A percentile compares a stretch with the other conserved stretches of the same genome.
phyloP scores from a whole-genome alignment of 2,329 filamentous ascomycete genomes.

The Beauveria asiatica region DNA sequence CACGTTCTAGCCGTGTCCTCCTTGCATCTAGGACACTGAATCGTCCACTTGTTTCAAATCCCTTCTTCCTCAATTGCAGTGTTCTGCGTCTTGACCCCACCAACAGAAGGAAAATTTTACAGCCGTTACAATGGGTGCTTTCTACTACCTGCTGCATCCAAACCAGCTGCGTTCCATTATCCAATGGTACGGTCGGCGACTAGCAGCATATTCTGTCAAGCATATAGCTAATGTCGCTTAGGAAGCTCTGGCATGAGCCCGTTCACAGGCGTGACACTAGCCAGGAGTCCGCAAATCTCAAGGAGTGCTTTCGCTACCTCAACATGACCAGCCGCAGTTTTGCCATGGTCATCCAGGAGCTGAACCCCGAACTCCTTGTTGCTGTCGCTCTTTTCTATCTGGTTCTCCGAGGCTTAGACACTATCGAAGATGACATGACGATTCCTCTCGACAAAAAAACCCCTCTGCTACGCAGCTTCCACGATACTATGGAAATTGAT shows the following conservation, averaged over 20 bases:
- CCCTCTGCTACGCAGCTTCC: conserved; percentile 74
- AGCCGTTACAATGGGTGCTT: conserved; percentile 45
- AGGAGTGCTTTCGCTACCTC: conserved; percentile 79
- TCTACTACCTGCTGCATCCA: conserved; percentile 70
- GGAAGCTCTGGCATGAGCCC: conserved; percentile 95
- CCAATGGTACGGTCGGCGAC: conserved; percentile 62
- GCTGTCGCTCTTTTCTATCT: conserved; percentile 91
- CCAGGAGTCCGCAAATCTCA: conserved; percentile 66
- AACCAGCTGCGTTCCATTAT: conserved; percentile 72
- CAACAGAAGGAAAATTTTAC: not conserved
- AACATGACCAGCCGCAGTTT: conserved; percentile 90
- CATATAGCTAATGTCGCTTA: conserved; percentile 28
- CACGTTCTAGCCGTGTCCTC: not conserved
- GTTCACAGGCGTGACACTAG: conserved; percentile 73
- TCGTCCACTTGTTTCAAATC: not conserved
- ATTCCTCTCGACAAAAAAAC: conserved; percentile 75
- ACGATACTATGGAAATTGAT: conserved; percentile 67
- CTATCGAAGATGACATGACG: conserved; percentile 98
- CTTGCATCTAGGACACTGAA: not conserved
- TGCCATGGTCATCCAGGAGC: conserved; percentile 83
- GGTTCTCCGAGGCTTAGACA: conserved; percentile 83
- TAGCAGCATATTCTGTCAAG: not conserved
- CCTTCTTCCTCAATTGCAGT: not conserved
- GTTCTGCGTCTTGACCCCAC: not conserved
- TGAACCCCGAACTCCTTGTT: conserved; percentile 87